phyloP scores from a whole-genome alignment of 257 asterid species.

The Solanum habrochaites region DNA sequence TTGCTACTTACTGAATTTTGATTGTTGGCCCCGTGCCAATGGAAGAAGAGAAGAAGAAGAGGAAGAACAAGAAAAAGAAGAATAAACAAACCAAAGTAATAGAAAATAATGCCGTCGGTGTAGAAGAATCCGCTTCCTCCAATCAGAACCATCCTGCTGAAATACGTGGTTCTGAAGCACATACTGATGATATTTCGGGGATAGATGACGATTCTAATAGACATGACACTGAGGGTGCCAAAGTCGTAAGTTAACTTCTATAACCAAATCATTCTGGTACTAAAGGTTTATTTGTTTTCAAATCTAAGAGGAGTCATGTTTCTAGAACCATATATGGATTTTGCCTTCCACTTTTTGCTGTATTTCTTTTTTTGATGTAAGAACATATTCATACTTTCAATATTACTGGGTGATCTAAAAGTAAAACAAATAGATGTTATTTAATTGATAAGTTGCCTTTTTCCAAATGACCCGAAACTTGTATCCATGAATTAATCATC shows the following conservation, averaged over 20 bases:
- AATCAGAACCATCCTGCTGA: slow-evolving; percentile 14
- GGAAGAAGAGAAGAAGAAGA: slow-evolving; percentile 62
- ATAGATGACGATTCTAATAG: slow-evolving; percentile 15
- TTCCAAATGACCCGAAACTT: not conserved
- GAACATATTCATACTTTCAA: not conserved
- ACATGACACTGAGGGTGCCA: slow-evolving; percentile 16
- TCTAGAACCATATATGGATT: not conserved
- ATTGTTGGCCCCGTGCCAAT: slow-evolving; percentile 4
- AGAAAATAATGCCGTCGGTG: slow-evolving; percentile 28
- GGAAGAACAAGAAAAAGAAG: slow-evolving; percentile 57
- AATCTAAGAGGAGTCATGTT: not conserved
- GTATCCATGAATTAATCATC: not conserved
- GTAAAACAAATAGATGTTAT: not conserved
- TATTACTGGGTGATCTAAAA: not conserved
- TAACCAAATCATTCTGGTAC: not conserved
- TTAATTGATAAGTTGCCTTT: not conserved
- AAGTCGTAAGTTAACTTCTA: slow-evolving; percentile 22
- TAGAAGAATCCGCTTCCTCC: slow-evolving; percentile 19
- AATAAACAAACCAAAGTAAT: slow-evolving; percentile 32
- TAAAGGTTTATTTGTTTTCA: not conserved
- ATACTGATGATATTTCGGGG: slow-evolving; percentile 5
- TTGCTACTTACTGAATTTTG: not conserved
- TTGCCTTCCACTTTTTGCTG: not conserved
- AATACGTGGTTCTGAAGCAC: not conserved
- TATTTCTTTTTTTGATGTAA: not conserved